phyloP scores from a whole-genome alignment of 2,329 filamentous ascomycete species.

The Esteya vermicola region DNA sequence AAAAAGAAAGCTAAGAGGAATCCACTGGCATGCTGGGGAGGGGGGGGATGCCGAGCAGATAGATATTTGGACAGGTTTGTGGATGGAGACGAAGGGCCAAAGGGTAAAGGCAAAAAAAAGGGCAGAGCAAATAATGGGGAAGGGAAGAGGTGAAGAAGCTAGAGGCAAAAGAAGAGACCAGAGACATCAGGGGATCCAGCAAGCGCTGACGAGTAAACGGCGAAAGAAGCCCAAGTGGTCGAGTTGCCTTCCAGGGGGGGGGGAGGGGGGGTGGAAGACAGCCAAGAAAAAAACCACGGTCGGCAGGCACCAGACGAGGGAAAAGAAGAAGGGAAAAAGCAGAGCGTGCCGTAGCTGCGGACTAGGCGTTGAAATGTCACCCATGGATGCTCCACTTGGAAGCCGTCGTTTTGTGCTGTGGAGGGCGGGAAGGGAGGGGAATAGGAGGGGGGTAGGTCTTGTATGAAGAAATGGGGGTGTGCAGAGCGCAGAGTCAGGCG shows the following conservation, averaged over 20 bases:
- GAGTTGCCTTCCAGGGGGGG: background rate
- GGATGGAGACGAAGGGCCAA: no score
- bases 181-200: constrained; percentile 4
- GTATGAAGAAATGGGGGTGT: background rate
- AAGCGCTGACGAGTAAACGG: constrained; percentile 8
- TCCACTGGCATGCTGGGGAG: background rate
- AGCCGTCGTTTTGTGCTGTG: background rate
- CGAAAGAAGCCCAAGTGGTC: background rate
- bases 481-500: background rate
- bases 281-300: background rate
- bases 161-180: background rate
- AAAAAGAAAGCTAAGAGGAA: background rate
- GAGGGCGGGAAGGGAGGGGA: background rate
- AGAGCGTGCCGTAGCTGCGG: constrained; percentile 7
- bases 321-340: constrained; percentile 1
- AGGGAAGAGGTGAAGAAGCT: background rate
- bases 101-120: no score
- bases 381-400: constrained; percentile 3
- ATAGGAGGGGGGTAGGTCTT: no score
- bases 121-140: no score
- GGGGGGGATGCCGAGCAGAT: background rate
- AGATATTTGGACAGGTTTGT: background rate
- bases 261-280: background rate
- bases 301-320: background rate
- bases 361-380: constrained; percentile 6